phyloP scores from a whole-genome alignment of 2,329 filamentous ascomycete genomes.

The Hypoxylon sp. region DNA sequence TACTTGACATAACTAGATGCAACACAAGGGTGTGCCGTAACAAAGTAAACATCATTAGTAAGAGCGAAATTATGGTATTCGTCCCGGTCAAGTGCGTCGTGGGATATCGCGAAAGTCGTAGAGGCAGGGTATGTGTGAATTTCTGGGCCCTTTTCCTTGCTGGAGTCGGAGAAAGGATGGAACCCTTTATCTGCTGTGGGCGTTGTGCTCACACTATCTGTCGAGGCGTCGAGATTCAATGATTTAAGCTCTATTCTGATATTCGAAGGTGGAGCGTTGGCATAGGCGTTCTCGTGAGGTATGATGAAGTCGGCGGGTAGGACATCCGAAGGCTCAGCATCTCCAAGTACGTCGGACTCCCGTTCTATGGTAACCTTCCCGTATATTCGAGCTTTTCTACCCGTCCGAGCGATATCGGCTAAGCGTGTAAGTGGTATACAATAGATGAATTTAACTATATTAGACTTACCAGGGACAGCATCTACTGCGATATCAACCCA shows the following conservation, averaged over 20 bases:
- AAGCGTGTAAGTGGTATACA: constrained; percentile 42
- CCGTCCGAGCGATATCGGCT: constrained; percentile 67
- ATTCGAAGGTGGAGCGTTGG: constrained; percentile 62
- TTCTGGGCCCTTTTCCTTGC: constrained; percentile 50
- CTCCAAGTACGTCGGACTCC: constrained; percentile 73
- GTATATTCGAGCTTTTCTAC: constrained; percentile 73
- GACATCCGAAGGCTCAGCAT: constrained; percentile 67
- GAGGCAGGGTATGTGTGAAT: constrained; percentile 60
- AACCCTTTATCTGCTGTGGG: constrained; percentile 60
- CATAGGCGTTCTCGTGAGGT: constrained; percentile 70
- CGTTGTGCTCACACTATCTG: constrained; percentile 63
- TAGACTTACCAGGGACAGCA: constrained; percentile 65
- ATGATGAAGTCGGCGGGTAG: constrained; percentile 75
- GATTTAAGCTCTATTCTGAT: constrained; percentile 66
- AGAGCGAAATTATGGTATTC: constrained; percentile 63
- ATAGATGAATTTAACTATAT: constrained; percentile 33
- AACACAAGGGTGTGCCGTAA: constrained; percentile 76
- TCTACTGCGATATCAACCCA: constrained; percentile 73
- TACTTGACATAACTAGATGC: constrained; percentile 71
- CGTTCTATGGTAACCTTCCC: constrained; percentile 72
- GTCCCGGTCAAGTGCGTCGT: constrained; percentile 59
- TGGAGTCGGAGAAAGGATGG: constrained; percentile 58
- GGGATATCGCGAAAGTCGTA: constrained; percentile 59
- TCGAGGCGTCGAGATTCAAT: constrained; percentile 64
- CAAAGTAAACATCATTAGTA: constrained; percentile 73